Evolutionary conservation across 768 basidiomycete genomes (phyloP).

Genomic region (Termitomyces heimii): DNA sequence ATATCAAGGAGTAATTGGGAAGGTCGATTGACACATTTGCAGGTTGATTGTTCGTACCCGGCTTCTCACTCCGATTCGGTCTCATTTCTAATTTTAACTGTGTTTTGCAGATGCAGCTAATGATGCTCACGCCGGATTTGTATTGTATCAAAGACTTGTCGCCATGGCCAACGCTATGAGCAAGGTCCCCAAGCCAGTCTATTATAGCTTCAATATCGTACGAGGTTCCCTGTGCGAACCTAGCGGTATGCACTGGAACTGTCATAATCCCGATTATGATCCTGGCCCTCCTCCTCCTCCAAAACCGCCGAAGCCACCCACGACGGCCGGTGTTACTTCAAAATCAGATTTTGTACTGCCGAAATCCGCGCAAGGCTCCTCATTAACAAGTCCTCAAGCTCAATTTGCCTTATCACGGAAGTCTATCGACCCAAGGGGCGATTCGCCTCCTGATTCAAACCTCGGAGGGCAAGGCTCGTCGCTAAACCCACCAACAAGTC

Average conservation of each 20-base stretch:
- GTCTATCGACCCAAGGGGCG: not conserved
- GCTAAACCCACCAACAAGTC: not conserved
- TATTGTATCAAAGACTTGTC: conserved; percentile 41
- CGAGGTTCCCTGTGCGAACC: conserved; percentile 40
- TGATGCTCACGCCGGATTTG: conserved; percentile 63
- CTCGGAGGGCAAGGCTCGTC: not conserved
- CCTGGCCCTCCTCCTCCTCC: conserved; percentile 63
- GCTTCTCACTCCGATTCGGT: not conserved
- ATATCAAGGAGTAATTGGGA: conserved; percentile 73
- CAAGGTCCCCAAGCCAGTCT: conserved; percentile 31
- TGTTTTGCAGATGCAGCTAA: conserved; percentile 52
- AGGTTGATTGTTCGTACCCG: conserved; percentile 56
- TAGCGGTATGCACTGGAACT: conserved; percentile 42
- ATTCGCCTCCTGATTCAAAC: not conserved
- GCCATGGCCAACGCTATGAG: conserved; percentile 32
- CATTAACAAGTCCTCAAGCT: not conserved
- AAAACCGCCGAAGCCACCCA: conserved; percentile 21
- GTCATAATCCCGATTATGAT: conserved; percentile 64
- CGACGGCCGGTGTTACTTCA: not conserved
- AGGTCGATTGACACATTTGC: conserved; percentile 29
- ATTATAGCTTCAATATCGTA: conserved; percentile 54
- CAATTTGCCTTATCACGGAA: not conserved
- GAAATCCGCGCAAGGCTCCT: not conserved
- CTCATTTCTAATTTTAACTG: not conserved
- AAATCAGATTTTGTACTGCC: not conserved